A percentile compares a stretch with the other conserved stretches of the same genome.
phyloP scores from a whole-genome alignment of 345 rosid genomes.

The Cochlearia excelsa region DNA sequence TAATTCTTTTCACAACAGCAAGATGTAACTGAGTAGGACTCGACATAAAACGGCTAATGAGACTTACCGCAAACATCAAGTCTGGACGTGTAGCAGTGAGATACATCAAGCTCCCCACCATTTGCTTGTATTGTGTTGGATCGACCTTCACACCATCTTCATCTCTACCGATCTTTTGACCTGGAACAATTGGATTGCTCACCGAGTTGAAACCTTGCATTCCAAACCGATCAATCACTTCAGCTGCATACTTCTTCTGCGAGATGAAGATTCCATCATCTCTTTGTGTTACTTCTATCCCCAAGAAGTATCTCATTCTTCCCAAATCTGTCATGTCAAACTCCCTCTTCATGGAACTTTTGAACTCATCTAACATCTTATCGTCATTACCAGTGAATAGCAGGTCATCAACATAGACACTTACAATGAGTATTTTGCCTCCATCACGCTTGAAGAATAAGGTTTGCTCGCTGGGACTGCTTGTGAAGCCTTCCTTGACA shows the following conservation, averaged over 20 bases:
- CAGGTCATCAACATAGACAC: not conserved
- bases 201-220: too few species aligned
- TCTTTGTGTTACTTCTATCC: not conserved
- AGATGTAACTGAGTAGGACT: not conserved
- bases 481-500: too few species aligned
- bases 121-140: not conserved
- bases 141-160: not conserved
- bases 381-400: not conserved
- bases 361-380: not conserved
- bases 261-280: accelerated
- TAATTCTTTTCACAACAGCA: not conserved
- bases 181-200: not conserved
- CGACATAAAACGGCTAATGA: not conserved
- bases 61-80: not conserved
- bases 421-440: not conserved
- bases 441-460: not conserved
- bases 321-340: too few species aligned
- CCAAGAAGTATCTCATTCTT: too few species aligned
- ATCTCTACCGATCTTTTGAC: not conserved
- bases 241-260: not conserved
- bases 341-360: not conserved
- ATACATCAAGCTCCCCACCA: constrained; percentile 2
- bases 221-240: not conserved
- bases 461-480: too few species aligned
- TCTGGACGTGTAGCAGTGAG: not conserved